Evolutionary conservation across 2,329 filamentous ascomycete species (phyloP).

Genomic region (Diplodia corticola): DNA sequence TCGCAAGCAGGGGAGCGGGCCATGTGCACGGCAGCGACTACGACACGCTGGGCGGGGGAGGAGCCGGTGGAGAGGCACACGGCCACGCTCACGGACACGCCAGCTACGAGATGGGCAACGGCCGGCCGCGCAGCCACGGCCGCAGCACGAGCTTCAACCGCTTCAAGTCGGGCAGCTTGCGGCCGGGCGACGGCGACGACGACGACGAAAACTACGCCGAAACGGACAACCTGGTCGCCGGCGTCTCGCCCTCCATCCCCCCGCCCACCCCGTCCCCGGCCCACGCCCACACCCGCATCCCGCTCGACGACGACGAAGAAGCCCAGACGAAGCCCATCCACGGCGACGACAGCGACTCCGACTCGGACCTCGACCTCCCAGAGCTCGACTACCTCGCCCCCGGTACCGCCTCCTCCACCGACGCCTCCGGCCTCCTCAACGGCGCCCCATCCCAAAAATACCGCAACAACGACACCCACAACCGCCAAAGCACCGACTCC

Average conservation of each 20-base stretch:
- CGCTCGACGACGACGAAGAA: slow-evolving; percentile 1
- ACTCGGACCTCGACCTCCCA: slow-evolving; percentile 34
- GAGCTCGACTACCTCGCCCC: slow-evolving; percentile 32
- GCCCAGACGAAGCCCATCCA: slow-evolving; percentile 17
- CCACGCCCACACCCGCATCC: neutral
- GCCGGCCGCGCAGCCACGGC: slow-evolving; percentile 31
- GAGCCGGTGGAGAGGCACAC: slow-evolving; percentile 18
- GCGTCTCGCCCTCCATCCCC: slow-evolving; percentile 32
- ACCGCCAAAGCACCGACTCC: neutral
- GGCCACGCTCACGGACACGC: slow-evolving; percentile 17
- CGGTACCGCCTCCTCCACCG: slow-evolving; percentile 26
- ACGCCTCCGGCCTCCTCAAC: slow-evolving; percentile 37
- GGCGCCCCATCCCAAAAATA: slow-evolving; percentile 29
- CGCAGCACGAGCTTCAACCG: slow-evolving; percentile 36
- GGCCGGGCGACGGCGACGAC: slow-evolving; percentile 27
- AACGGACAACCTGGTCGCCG: slow-evolving; percentile 37
- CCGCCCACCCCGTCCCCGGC: slow-evolving; percentile 26
- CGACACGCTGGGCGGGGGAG: slow-evolving; percentile 42
- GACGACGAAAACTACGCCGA: slow-evolving; percentile 35
- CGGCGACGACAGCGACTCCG: slow-evolving; percentile 34
- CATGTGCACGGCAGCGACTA: slow-evolving; percentile 59
- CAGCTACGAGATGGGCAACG: slow-evolving; percentile 16
- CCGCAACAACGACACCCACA: neutral
- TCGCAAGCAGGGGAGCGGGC: slow-evolving; percentile 68
- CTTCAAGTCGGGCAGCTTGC: slow-evolving; percentile 28